Base-by-base conservation (phyloP, 805 yeast genomes). In the Metschnikowia dekortorum region DNA sequence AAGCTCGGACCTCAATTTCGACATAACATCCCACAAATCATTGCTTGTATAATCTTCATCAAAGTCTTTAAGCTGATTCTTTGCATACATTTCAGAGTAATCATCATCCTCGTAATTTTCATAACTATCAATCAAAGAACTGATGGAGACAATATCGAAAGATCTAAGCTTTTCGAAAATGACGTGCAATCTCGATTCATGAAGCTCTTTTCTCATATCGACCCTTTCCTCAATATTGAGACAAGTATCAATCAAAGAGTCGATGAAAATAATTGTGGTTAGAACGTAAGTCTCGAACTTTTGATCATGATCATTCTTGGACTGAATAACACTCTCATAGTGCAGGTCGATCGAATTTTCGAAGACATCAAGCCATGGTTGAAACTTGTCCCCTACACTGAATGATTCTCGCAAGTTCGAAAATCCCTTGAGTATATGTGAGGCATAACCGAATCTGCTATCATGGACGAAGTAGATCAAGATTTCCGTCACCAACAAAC, bases 81-180 rank as follows among this genome's bases (percentile, higher is more conserved):
- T 53, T 13, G 51, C 45, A 37, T 58, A 51, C 13, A 62, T 54
- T n/a, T 61, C 63, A 22, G 60, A 59, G 48, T 63, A 69, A 50
- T 73, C 78, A 28, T 70, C 75, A 48, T 69, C 75, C 1, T 74
- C 76, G 48, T 54, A 65, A 2, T 54, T 61, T 51, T 73, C 74
- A 51, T 69, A 74, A 41, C 63, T 64, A 26, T 70, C 72, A 26
- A 73, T 69, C 46, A 69, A 74, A 30, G 67, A 68, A 41, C 65
- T 62, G 46, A 71, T 61, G 50, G 69, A 58, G 7, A 53, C 59
- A 52, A 68, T 68, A 39, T 66, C 57, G 18, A 74, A 51, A 0
- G 56, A 62, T 44, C 57, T 62, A 14, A 74, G 51, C 52, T 69
- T 71, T 43, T 71, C 72, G 38, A 71, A 65, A 4, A 74, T 62